These are phyloP conservation scores for Bruguiera gymnorhiza DNA, from an alignment of 345 rosid species.

Conservation along the genomic window DNA sequence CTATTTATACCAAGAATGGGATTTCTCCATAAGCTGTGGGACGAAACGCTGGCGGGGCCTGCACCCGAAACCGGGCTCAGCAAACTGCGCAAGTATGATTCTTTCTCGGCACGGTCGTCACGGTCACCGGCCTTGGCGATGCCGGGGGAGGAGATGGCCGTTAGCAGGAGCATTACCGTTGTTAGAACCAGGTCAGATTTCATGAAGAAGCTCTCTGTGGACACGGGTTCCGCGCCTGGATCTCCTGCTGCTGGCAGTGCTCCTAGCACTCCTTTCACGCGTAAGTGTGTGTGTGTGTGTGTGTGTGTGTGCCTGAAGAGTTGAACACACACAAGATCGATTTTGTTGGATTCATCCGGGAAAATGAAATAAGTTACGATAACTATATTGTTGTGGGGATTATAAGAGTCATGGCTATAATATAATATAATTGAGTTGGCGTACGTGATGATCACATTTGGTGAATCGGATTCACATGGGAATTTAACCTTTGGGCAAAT, in stretches of 20 bases:
- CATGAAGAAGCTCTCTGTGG: constrained; percentile 29
- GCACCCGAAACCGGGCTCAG: constrained; percentile 67
- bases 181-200: constrained; percentile 32
- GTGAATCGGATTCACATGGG: too few relatives aligned
- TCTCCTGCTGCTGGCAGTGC: constrained; percentile 41
- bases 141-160: background rate
- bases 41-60: constrained; percentile 92
- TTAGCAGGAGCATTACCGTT: constrained; percentile 67
- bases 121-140: constrained; percentile 4
- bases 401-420: too few relatives aligned
- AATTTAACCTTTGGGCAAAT: too few relatives aligned
- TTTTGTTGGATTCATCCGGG: too few relatives aligned
- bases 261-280: constrained; percentile 43
- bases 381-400: too few relatives aligned
- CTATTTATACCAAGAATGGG: constrained; percentile 42
- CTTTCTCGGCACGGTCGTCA: constrained; percentile 39
- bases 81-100: constrained; percentile 52
- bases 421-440: too few relatives aligned
- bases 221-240: constrained; percentile 35
- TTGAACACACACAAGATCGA: too few relatives aligned
- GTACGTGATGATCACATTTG: too few relatives aligned
- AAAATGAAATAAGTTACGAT: too few relatives aligned
- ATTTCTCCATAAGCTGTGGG: constrained; percentile 81
- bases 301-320: too few relatives aligned
- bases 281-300: background rate